Evolutionary conservation across 169 alveolate species (phyloP).

Genomic region (Eimeria brunetti): DNA sequence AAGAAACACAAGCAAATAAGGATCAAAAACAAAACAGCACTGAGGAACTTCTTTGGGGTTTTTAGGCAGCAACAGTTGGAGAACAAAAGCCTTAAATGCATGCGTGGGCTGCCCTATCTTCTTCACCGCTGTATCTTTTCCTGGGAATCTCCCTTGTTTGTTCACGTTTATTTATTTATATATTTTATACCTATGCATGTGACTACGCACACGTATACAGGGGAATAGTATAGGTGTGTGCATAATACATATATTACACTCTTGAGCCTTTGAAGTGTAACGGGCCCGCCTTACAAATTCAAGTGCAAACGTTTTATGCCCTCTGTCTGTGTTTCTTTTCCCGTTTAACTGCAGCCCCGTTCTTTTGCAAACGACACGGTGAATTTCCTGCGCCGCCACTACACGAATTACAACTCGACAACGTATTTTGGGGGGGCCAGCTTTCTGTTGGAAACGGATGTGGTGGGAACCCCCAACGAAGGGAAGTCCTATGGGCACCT

Average conservation of each 20-base stretch:
- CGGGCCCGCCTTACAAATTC: not conserved
- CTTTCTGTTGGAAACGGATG: constrained; percentile 33
- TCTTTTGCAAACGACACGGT: constrained; percentile 20
- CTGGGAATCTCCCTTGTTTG: not conserved
- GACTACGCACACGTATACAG: not conserved
- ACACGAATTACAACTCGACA: constrained; percentile 37
- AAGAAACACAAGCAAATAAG: not conserved
- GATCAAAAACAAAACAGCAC: not conserved
- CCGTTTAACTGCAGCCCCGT: constrained; percentile 18
- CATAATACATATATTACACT: not conserved
- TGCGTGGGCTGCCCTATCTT: not conserved
- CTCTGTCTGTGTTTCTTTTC: too few species aligned
- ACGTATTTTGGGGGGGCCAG: constrained; percentile 42
- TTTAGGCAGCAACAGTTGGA: not conserved
- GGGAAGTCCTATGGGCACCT: constrained; percentile 53
- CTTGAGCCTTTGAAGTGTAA: not conserved
- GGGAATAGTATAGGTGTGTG: too few species aligned
- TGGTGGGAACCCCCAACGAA: constrained; percentile 36
- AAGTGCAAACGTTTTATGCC: not conserved
- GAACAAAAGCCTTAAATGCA: not conserved
- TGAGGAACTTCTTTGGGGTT: not conserved
- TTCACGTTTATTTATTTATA: too few species aligned
- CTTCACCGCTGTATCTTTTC: not conserved
- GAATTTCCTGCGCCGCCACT: not conserved
- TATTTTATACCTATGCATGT: not conserved